phyloP scores from a whole-genome alignment of 164 flowering plant species.

The Aristolochia contorta region DNA sequence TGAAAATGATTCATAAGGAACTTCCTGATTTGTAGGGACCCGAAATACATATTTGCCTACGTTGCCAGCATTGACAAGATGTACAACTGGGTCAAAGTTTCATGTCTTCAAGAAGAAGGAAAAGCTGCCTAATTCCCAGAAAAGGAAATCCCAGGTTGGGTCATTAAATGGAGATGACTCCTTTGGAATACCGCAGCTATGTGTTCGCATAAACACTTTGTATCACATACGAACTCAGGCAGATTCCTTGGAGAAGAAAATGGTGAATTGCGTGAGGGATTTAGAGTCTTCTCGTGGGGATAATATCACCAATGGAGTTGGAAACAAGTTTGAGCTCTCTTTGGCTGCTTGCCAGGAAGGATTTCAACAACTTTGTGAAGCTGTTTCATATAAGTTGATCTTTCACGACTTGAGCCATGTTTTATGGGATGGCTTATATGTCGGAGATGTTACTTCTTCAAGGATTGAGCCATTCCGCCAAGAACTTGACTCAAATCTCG shows the following conservation, averaged over 20 bases:
- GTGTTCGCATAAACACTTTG: slow-evolving; percentile 79
- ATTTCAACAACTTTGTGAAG: slow-evolving; percentile 61
- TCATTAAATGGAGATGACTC: slow-evolving; percentile 34
- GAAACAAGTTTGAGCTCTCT: slow-evolving; percentile 53
- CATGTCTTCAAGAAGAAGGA: slow-evolving; percentile 86
- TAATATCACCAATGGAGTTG: slow-evolving; percentile 26
- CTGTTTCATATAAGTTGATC: slow-evolving; percentile 61
- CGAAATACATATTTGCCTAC: slow-evolving; percentile 65
- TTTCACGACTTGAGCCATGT: slow-evolving; percentile 64
- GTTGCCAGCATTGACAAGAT: slow-evolving; percentile 92
- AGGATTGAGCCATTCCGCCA: slow-evolving; percentile 66
- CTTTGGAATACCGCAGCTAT: slow-evolving; percentile 48
- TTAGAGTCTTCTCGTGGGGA: slow-evolving; percentile 29
- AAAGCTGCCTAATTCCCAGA: slow-evolving; percentile 28
- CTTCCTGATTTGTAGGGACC: slow-evolving; percentile 51
- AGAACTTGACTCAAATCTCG: slow-evolving; percentile 60
- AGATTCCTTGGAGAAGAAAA: slow-evolving; percentile 47
- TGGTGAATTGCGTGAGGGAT: slow-evolving; percentile 29
- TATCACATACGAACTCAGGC: slow-evolving; percentile 54
- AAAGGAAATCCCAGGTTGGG: slow-evolving; percentile 55
- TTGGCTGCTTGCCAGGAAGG: slow-evolving; percentile 61
- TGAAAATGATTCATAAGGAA: slow-evolving; percentile 2
- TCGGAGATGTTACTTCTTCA: slow-evolving; percentile 48
- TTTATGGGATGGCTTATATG: slow-evolving; percentile 67
- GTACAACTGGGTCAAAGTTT: slow-evolving; percentile 61